Evolutionary conservation across 345 rosid species (phyloP).

Genomic region (Arabis alpina): DNA sequence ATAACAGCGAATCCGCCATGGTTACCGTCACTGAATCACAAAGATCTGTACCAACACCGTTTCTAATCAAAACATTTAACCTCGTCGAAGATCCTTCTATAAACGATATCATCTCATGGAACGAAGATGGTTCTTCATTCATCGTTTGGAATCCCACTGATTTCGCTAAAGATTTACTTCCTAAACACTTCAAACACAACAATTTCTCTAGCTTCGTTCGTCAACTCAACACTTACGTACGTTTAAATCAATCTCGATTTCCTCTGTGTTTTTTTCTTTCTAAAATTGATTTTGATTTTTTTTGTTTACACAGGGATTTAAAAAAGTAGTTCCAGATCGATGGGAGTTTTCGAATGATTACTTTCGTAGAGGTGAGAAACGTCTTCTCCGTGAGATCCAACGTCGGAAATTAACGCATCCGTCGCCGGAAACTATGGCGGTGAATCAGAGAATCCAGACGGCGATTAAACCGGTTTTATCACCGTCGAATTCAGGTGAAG

Average conservation of each 20-base stretch:
- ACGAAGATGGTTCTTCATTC: slow-evolving; percentile 82
- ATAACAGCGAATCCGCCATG: too few relatives aligned
- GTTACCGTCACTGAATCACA: slow-evolving; percentile 43
- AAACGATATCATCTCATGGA: slow-evolving; percentile 89
- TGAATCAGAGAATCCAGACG: slow-evolving; percentile 41
- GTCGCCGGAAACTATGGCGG: slow-evolving; percentile 20
- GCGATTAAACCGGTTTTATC: slow-evolving; percentile 48
- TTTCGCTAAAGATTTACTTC: slow-evolving; percentile 87
- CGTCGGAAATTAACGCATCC: slow-evolving; percentile 61
- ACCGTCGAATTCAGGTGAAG: slow-evolving; percentile 64
- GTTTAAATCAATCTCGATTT: background rate
- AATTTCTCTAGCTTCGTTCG: slow-evolving; percentile 96
- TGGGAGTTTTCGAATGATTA: slow-evolving; percentile 94
- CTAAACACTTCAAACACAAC: slow-evolving; percentile 82
- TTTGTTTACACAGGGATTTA: slow-evolving; percentile 59
- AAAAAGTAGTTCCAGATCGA: slow-evolving; percentile 84
- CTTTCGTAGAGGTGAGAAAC: slow-evolving; percentile 74
- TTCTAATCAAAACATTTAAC: slow-evolving; percentile 76
- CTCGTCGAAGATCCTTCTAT: slow-evolving; percentile 70
- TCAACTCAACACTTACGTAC: slow-evolving; percentile 91
- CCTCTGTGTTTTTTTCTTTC: background rate
- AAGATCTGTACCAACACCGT: slow-evolving; percentile 80
- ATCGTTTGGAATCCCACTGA: slow-evolving; percentile 87
- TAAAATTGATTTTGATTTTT: background rate
- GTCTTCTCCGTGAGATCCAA: slow-evolving; percentile 76